A percentile compares a stretch with the other conserved stretches of the same genome.
Evolutionary conservation across 2,329 filamentous ascomycete species (phyloP).

Genomic region (Fusarium caatingaense): DNA sequence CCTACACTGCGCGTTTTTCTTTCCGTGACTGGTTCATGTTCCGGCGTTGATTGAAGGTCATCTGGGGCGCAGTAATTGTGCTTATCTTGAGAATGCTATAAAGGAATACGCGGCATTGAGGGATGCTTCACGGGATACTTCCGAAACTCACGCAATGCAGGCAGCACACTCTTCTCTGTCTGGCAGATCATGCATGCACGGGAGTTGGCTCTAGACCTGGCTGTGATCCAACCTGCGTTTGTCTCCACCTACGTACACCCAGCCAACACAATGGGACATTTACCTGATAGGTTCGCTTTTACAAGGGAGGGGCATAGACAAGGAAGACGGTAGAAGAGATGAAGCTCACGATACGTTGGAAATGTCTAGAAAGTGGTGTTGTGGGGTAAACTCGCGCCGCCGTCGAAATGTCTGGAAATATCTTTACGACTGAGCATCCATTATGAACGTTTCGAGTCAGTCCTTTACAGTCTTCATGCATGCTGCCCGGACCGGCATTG

Average conservation of each 20-base stretch:
- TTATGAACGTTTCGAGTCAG: neutral
- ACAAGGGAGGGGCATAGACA: constrained; percentile 17
- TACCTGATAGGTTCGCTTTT: constrained; percentile 43
- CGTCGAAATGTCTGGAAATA: constrained; percentile 31
- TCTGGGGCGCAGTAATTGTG: constrained; percentile 9
- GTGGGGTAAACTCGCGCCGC: constrained; percentile 35
- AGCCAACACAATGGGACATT: neutral
- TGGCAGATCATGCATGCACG: constrained; percentile 38
- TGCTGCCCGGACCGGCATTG: constrained; percentile 33
- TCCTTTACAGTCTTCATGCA: neutral
- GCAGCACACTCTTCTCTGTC: neutral
- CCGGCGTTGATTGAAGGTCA: neutral
- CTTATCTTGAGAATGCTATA: constrained; percentile 27
- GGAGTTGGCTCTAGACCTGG: constrained; percentile 27
- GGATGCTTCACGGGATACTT: constrained; percentile 27
- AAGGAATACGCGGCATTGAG: constrained; percentile 23
- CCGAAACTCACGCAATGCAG: constrained; percentile 24
- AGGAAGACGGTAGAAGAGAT: constrained; percentile 7
- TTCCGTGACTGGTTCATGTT: neutral
- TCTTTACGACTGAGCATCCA: constrained; percentile 7
- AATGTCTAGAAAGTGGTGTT: constrained; percentile 41
- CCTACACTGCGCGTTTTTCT: constrained; percentile 4
- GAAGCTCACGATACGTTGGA: constrained; percentile 45
- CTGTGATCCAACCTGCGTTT: constrained; percentile 17
- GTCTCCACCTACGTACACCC: constrained; percentile 1